These are phyloP conservation scores for Lodderomyces theae DNA, from an alignment of 1,139 yeast genomes.

Conservation along the genomic window DNA sequence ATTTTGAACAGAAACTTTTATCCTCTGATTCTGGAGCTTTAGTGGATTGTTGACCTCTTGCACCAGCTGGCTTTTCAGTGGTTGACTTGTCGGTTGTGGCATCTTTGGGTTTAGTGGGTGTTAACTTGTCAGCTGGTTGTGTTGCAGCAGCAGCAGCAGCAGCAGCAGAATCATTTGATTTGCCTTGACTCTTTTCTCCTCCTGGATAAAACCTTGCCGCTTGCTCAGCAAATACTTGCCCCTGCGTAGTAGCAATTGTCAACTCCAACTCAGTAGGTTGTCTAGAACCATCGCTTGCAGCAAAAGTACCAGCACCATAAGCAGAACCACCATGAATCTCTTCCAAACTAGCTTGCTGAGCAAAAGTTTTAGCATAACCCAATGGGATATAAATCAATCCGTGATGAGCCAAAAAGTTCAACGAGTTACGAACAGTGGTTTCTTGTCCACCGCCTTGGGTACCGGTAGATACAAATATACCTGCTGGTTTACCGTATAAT, in stretches of 20 bases:
- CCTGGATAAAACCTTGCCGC: slow-evolving; percentile 26
- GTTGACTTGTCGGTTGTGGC: slow-evolving; percentile 8
- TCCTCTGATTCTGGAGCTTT: slow-evolving; percentile 20
- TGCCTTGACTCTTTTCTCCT: background rate
- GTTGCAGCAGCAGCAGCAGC: slow-evolving; percentile 25
- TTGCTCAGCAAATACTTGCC: slow-evolving; percentile 35
- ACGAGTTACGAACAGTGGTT: slow-evolving; percentile 34
- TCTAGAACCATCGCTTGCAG: slow-evolving; percentile 50
- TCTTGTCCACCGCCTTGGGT: slow-evolving; percentile 50
- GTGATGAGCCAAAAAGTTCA: slow-evolving; percentile 45
- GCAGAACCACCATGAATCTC: slow-evolving; percentile 49
- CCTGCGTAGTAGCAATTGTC: slow-evolving; percentile 41
- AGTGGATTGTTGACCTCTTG: slow-evolving; percentile 21
- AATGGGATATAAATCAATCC: slow-evolving; percentile 52
- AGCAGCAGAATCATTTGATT: slow-evolving; percentile 29
- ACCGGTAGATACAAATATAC: slow-evolving; percentile 46
- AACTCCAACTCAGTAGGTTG: slow-evolving; percentile 39
- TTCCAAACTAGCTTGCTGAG: slow-evolving; percentile 28
- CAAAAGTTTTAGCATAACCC: slow-evolving; percentile 40
- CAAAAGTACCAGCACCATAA: slow-evolving; percentile 51
- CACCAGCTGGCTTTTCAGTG: slow-evolving; percentile 7
- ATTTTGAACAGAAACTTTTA: slow-evolving; percentile 26
- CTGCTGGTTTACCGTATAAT: slow-evolving; percentile 47
- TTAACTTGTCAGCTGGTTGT: slow-evolving; percentile 11
- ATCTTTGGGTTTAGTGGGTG: no score